Base-by-base conservation (phyloP, 352 stramenopile genomes). In the Globisporangium iwayamae region DNA sequence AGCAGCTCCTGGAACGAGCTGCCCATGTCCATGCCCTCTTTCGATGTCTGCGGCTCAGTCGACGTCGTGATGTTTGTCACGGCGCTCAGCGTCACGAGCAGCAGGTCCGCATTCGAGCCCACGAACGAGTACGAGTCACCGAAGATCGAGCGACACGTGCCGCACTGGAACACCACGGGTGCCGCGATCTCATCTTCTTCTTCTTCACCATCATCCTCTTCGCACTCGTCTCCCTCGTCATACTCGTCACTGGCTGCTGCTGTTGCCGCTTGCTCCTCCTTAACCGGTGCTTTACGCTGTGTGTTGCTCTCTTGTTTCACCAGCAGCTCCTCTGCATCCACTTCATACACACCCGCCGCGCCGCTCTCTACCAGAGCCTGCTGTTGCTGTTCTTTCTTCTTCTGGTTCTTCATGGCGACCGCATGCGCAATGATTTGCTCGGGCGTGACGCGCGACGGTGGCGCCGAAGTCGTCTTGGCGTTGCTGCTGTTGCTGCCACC, bases 141-240 rank as follows among this genome's bases (percentile, higher is more conserved):
- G 28, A 95, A 87, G 57, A 95, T 92, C 32, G 79, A 88, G 30
- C 86, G 77, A 45, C 86, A 95, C 20, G 83, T 93, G 69, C 70
- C 86, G 68, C 86, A 95, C 63, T 93, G 84, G 62, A 95, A 95
- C 28, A 93, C 81, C 36, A 95, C 84, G 7, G 88, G 84, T 18
- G 79, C 81, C 47, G 81, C 66, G 18, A 74, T 68, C n/a, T 76
- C 78, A n/a, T 78, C 76, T 18, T 77, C 73, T 3, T 83, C 78
- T 13, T 80, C 78, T 3, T 87, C 79, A 6, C 72, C 65, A 4
- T 71, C 68, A 2, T 81, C 65, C 18, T 75, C 73, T 3, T 65
- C 67, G 13, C 67, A 66, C 54, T 69, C 55, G 18, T 70, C 69
- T 50, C 74, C 67, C 0, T 82, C 76, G 9, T 82, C 67, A 0